Conservation (phyloP, 257 asterid species). For the Catharanthus roseus region DNA sequence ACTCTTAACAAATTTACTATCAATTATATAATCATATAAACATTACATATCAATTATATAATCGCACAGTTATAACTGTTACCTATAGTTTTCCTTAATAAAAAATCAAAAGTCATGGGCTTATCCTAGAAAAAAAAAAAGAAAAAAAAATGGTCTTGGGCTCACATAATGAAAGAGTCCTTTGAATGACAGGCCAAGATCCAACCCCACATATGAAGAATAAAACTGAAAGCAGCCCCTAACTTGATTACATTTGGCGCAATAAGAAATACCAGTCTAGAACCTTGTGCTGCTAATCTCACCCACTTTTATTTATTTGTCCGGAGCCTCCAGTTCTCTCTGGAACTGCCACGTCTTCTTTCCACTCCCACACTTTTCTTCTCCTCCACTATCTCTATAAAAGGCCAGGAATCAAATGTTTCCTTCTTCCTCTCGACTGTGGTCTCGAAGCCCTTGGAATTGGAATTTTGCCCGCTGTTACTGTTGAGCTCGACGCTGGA, state of each 20-base stretch:
- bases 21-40: too few relatives aligned
- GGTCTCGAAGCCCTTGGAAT: not conserved
- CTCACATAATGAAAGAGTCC: too few relatives aligned
- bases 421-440: not conserved
- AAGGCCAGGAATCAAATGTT: not conserved
- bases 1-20: too few relatives aligned
- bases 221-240: not conserved
- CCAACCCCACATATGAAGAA: too few relatives aligned
- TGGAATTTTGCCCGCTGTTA: not conserved
- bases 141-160: too few relatives aligned
- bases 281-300: not conserved
- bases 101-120: too few relatives aligned
- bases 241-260: not conserved
- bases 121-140: too few relatives aligned
- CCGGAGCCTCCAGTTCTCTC: conserved; percentile 23
- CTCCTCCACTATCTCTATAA: not conserved
- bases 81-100: too few relatives aligned
- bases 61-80: too few relatives aligned
- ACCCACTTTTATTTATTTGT: not conserved
- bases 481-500: not conserved
- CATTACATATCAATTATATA: too few relatives aligned
- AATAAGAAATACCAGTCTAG: not conserved
- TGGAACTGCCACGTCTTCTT: conserved; percentile 29
- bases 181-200: too few relatives aligned
- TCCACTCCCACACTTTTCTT: not conserved